Evolutionary conservation across 1,139 yeast species (phyloP).

Genomic region (Lodderomyces theae): DNA sequence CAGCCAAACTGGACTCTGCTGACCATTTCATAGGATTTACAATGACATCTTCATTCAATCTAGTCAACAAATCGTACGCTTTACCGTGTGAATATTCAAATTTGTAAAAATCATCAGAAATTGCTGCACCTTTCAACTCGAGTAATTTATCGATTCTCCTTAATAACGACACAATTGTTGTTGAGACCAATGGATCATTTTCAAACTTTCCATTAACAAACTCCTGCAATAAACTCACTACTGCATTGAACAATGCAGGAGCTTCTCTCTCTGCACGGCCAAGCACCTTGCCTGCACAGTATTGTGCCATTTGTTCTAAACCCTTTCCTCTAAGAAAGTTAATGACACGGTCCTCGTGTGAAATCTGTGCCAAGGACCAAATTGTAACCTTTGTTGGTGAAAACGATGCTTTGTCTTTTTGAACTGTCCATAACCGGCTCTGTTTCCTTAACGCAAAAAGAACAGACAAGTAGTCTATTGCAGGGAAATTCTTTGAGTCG

Average conservation of each 20-base stretch:
- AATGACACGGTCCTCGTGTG: constrained; percentile 28
- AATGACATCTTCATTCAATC: constrained; percentile 16
- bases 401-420: constrained; percentile 27
- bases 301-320: constrained; percentile 22
- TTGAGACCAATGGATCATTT: constrained; percentile 38
- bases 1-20: constrained; percentile 40
- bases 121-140: constrained; percentile 14
- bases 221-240: constrained; percentile 44
- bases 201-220: constrained; percentile 49
- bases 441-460: constrained; percentile 48
- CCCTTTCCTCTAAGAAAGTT: constrained; percentile 24
- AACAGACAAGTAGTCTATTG: constrained; percentile 42
- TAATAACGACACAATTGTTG: constrained; percentile 35
- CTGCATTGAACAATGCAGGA: constrained; percentile 31
- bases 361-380: constrained; percentile 40
- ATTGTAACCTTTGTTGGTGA: constrained; percentile 48
- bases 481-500: constrained; percentile 17
- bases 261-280: constrained; percentile 13
- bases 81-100: constrained; percentile 47
- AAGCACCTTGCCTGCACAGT: constrained; percentile 17
- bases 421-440: constrained; percentile 43
- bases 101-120: constrained; percentile 17
- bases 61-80: constrained; percentile 45
- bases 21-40: constrained; percentile 52
- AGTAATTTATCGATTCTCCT: constrained; percentile 29